Evolutionary conservation across 495 filamentous ascomycete genomes (phyloP).

Genomic region (Talaromyces thailandensis): DNA sequence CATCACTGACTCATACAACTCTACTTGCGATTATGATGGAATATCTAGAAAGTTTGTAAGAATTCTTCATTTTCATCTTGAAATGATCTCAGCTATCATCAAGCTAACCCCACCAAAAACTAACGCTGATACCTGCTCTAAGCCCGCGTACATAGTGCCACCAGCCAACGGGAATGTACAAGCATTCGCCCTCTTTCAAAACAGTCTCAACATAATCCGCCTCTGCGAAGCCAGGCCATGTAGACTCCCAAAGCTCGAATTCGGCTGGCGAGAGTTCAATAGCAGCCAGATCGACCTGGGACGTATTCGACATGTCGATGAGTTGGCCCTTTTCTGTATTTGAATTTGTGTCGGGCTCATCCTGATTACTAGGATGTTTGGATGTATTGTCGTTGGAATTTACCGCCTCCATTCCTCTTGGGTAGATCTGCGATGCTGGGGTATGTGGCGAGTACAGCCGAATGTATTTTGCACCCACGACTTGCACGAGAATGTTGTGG

Average conservation of each 20-base stretch:
- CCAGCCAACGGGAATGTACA: conserved; percentile 94
- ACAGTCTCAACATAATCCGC: conserved; percentile 72
- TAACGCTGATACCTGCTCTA: conserved; percentile 86
- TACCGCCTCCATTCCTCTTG: conserved; percentile 57
- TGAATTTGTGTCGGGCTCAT: not conserved
- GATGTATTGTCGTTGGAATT: conserved; percentile 10
- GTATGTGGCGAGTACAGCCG: conserved; percentile 69
- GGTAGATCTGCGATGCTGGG: conserved; percentile 48
- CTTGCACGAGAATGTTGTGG: conserved; percentile 85
- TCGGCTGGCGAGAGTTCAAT: conserved; percentile 38
- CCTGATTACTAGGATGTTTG: not conserved
- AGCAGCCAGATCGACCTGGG: conserved; percentile 57
- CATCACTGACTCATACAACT: not conserved
- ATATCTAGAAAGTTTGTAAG: too few species aligned
- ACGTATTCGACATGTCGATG: conserved; percentile 92
- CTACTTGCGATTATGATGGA: not conserved
- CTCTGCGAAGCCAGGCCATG: conserved; percentile 46
- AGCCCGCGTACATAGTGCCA: conserved; percentile 95
- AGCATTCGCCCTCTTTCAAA: conserved; percentile 67
- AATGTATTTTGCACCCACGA: conserved; percentile 87
- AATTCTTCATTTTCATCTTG: too few species aligned
- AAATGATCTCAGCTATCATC: too few species aligned
- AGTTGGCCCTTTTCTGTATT: conserved; percentile 16
- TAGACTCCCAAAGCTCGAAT: conserved; percentile 38
- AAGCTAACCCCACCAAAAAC: conserved; percentile 86